A percentile compares a stretch with the other conserved stretches of the same genome.
These are phyloP conservation scores for Physcia stellaris DNA, from an alignment of 495 filamentous ascomycete species.

Conservation along the genomic window DNA sequence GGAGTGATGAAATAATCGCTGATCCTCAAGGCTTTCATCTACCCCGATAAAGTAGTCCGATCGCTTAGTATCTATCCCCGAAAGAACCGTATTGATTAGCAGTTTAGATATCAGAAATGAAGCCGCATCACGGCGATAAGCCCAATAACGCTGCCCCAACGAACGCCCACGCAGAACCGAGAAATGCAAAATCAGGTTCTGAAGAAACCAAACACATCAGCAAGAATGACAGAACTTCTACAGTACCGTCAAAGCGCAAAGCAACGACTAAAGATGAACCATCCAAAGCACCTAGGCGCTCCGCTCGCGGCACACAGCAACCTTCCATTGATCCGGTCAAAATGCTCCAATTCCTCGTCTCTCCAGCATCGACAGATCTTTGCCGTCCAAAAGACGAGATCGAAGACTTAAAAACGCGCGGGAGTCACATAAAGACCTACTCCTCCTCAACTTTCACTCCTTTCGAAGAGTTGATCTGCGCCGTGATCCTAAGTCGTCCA, in stretches of 20 bases:
- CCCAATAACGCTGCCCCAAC: too few species aligned
- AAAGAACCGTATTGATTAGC: slow-evolving; percentile 22
- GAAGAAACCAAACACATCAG: too few species aligned
- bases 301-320: slow-evolving; percentile 7
- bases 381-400: slow-evolving; percentile 22
- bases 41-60: too few species aligned
- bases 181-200: too few species aligned
- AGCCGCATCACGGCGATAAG: too few species aligned
- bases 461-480: slow-evolving; percentile 22
- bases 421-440: slow-evolving; percentile 13
- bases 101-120: neutral
- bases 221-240: too few species aligned
- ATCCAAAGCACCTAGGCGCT: slow-evolving; percentile 10
- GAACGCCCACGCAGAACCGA: too few species aligned
- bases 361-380: slow-evolving; percentile 11
- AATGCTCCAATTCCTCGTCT: slow-evolving; percentile 20
- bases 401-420: slow-evolving; percentile 10
- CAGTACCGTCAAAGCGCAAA: slow-evolving; percentile 11
- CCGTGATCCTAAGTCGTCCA: slow-evolving; percentile 21
- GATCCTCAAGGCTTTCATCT: too few species aligned
- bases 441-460: slow-evolving; percentile 16
- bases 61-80: too few species aligned
- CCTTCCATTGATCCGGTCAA: slow-evolving; percentile 6
- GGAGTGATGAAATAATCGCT: too few species aligned
- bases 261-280: slow-evolving; percentile 2